Base-by-base conservation (phyloP, 192 early-diverging fungal genomes). In the Backusella sp. region DNA sequence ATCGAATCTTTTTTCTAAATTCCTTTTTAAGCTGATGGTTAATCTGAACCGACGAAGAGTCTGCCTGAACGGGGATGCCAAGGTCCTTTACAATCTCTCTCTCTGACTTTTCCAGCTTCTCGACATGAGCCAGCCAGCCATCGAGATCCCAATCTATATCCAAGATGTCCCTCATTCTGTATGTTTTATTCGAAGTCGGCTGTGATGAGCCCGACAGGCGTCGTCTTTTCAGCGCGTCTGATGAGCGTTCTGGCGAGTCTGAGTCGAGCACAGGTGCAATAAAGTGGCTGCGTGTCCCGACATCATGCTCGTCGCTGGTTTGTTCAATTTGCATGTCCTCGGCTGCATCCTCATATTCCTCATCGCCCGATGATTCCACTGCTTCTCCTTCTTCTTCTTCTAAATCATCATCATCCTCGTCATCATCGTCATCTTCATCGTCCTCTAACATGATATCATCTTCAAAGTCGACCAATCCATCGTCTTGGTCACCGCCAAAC, bases 1-100 rank as follows among this genome's bases (percentile, higher is more conserved):
- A 83, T 44, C 96, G 81, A 23, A 91, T 77, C 52, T 87, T 86
- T 11, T 85, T 88, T 46, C 82, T 84, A 62, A 88, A 83, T 56
- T 90, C 89, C 19, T 59, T 70, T 36, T 79, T 79, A 21, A 79
- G n/a, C 3, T 46, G 21, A 7, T 19, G 15, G 17, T 79, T 65
- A 68, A 34, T 49, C 70, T 37, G 59, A 66, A 14, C 17, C 0
- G n/a, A 32, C 52, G 15, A 23, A 8, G 23, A 32, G 8, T 34
- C 30, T 21, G 26, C 69, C 52, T 28, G 70, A 17, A 67, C 62
- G 46, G 74, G 73, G 14, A 76, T 53, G 2, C 74, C 74, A 14
- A 79, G 23, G 12, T 75, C 26, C 35, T 71, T 41, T 6, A 70
- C 70, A 37, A 75, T 66, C 4, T 36, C 41, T 37, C 23, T 30